Base-by-base conservation (phyloP, 441 rosid species). In the Rhodomyrtus psidioides region DNA sequence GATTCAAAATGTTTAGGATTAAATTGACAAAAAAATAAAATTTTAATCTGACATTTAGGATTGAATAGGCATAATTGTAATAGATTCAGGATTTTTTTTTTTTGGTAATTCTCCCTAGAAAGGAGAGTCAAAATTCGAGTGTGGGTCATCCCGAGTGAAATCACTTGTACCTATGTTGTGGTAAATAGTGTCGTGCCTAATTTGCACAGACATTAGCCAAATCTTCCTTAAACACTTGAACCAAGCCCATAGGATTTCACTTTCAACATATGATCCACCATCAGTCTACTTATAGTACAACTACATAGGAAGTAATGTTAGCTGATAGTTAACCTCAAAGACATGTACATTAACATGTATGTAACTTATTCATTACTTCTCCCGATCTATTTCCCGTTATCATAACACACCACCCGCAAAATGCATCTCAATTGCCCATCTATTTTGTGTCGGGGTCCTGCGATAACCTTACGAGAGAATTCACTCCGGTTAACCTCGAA, bases 51-150 rank as follows among this genome's bases (percentile, higher is more conserved):
- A n/a, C n/a, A n/a, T 57, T 57, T 57, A 57, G 4, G 4, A 57
- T 0, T n/a, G 4, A n/a, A 57, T n/a, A 26, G 4, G 1, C 10
- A 58, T 6, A 0, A 58, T 26, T n/a, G 1, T 2, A 13, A n/a
- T 6, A 6, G 0, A 6, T 58, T 58, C n/a, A 58, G 12, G 30
- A 58, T 4, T n/a, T 58, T 3, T n/a, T 4, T n/a, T 58, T 3
- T n/a, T 46, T 9, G 12, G 12, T 9, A 46, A 9, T 46, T 9
- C 3, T 46, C 12, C 51, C 51, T 0, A 9, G 51, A 46, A 46
- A 46, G 23, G 42, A 60, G 42, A 60, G 74, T 28, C 23, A 28
- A 28, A 15, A 60, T 5, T 60, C 21, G 5, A 28, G 74, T 15
- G 6, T 60, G 0, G 23, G 12, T 28, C 9, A 21, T 60, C 74